Evolutionary conservation across 768 basidiomycete species (phyloP).

Genomic region (Mycena olivaceomarginata): DNA sequence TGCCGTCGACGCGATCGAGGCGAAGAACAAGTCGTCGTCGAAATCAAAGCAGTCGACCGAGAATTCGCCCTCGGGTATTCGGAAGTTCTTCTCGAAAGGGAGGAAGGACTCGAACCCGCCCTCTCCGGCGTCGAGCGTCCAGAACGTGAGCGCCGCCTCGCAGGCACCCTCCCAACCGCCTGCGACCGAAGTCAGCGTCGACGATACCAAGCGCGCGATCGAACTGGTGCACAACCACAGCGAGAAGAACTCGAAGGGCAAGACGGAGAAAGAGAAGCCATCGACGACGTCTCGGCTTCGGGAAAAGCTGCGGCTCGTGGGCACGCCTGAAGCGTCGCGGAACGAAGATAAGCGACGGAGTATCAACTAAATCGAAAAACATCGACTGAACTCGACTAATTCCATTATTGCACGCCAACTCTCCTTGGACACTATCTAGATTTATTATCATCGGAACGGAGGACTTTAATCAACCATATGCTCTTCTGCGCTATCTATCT

Average conservation of each 20-base stretch:
- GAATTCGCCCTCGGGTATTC: conserved; percentile 51
- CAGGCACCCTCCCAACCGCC: background rate
- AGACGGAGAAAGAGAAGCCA: conserved; percentile 38
- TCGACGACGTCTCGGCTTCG: conserved; percentile 56
- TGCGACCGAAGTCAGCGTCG: conserved; percentile 30
- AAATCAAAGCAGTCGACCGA: conserved; percentile 36
- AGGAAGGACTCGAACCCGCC: conserved; percentile 54
- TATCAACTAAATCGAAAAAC: conserved; percentile 8
- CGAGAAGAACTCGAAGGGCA: conserved; percentile 16
- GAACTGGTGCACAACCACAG: conserved; percentile 42
- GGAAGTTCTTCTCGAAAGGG: conserved; percentile 61
- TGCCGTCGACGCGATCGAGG: conserved; percentile 74
- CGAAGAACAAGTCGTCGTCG: conserved; percentile 61
- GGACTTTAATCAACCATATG: conserved; percentile 12
- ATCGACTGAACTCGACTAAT: background rate
- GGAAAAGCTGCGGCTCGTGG: conserved; percentile 56
- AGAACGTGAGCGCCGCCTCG: conserved; percentile 4
- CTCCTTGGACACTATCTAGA: conserved; percentile 7
- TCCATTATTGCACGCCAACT: background rate
- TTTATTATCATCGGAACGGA: conserved; percentile 6
- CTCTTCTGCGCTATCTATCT: background rate
- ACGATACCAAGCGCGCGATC: conserved; percentile 46
- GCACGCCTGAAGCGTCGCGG: conserved; percentile 61
- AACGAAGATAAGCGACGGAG: conserved; percentile 60
- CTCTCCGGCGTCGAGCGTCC: conserved; percentile 13